A percentile compares a stretch with the other conserved stretches of the same genome.
Conservation (phyloP, 140 eudicot genomes). For the Cichorium intybus region DNA sequence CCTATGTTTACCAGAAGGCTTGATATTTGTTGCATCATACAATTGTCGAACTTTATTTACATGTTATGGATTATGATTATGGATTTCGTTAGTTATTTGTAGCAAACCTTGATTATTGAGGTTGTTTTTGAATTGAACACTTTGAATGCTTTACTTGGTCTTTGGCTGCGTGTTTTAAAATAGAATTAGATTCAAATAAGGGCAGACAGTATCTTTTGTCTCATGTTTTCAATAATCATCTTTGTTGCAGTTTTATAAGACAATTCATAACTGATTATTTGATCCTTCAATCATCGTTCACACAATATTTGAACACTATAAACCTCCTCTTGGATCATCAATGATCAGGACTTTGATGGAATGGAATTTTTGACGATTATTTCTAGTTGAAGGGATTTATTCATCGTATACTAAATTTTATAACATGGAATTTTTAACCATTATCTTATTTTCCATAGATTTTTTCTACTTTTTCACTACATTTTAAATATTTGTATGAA, state of each 20-base stretch:
- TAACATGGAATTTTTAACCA: no score
- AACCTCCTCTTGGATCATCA: no score
- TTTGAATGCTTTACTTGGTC: constrained; percentile 3
- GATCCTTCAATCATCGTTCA: no score
- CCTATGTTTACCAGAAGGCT: constrained; percentile 41
- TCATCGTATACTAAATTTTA: no score
- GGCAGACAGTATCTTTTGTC: neutral
- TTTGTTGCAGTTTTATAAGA: neutral
- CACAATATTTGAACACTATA: no score
- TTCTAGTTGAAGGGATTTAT: no score
- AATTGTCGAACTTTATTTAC: neutral
- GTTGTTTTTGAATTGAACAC: neutral
- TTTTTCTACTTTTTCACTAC: no score
- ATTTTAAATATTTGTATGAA: no score
- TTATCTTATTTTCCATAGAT: no score
- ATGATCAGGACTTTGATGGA: no score
- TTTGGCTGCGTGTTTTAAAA: neutral
- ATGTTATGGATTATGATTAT: neutral
- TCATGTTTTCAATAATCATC: neutral
- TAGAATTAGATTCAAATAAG: neutral
- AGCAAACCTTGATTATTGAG: neutral
- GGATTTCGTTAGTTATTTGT: neutral
- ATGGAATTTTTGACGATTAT: no score
- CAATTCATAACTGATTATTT: no score
- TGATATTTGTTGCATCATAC: neutral